Evolutionary conservation across 495 filamentous ascomycete species (phyloP).

Genomic region (Penicillium goetzii): DNA sequence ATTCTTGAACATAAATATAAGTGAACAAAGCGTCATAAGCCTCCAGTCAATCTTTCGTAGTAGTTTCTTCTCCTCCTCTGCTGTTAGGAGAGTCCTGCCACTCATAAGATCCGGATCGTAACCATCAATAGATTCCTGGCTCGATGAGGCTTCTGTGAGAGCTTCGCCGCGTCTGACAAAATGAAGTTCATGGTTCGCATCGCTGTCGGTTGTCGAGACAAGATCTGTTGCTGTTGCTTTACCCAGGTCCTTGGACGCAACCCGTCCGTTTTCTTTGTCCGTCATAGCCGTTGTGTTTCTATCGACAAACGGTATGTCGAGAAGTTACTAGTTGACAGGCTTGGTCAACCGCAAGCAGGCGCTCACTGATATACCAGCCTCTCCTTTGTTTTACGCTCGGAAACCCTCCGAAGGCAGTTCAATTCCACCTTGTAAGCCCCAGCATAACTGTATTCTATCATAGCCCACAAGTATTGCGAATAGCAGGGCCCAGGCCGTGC

Average conservation of each 20-base stretch:
- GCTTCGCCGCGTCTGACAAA: conserved; percentile 25
- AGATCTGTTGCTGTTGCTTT: conserved; percentile 19
- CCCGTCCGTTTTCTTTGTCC: conserved; percentile 5
- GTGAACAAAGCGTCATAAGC: conserved; percentile 44
- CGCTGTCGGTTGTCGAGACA: conserved; percentile 27
- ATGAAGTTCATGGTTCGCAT: conserved; percentile 30
- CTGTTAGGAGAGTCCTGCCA: conserved; percentile 41
- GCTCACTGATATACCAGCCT: background rate
- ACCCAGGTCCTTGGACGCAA: background rate
- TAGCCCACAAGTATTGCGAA: conserved; percentile 12
- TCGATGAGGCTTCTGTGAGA: conserved; percentile 26
- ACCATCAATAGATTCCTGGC: conserved; percentile 38
- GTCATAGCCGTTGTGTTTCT: background rate
- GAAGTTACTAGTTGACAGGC: background rate
- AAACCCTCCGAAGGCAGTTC: conserved; percentile 9
- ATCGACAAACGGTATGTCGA: background rate
- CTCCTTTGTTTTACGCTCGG: background rate
- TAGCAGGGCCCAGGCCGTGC: background rate
- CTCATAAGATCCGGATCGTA: conserved; percentile 48
- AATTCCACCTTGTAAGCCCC: background rate
- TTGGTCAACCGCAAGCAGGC: background rate
- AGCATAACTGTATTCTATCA: conserved; percentile 8
- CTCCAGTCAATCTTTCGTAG: conserved; percentile 51
- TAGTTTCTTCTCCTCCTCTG: conserved; percentile 47
- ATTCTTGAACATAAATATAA: conserved; percentile 52